phyloP scores from a whole-genome alignment of 164 flowering plant genomes.

The Piper betle region DNA sequence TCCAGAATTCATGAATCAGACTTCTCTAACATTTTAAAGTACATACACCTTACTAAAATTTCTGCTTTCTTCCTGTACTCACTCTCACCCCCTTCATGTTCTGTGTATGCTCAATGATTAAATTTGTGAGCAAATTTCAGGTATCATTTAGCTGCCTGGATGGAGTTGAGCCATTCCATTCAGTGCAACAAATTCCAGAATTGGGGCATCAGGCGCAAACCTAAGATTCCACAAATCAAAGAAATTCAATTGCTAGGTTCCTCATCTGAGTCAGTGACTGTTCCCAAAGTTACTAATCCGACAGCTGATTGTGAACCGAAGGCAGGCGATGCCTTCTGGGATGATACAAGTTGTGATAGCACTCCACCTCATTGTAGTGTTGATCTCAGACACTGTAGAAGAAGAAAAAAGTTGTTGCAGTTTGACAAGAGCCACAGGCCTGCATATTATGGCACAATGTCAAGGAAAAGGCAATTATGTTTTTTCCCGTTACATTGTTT shows the following conservation, averaged over 20 bases:
- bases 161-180: conserved; percentile 17
- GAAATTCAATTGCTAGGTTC: conserved; percentile 55
- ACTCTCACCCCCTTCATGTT: not conserved
- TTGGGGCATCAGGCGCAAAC: conserved; percentile 76
- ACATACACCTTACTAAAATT: too few relatives aligned
- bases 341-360: conserved; percentile 20
- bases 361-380: conserved; percentile 8
- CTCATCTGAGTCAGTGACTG: conserved; percentile 12
- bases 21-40: conserved; percentile 41
- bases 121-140: too few relatives aligned
- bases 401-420: conserved; percentile 47
- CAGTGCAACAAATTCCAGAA: conserved; percentile 17
- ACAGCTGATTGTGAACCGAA: conserved; percentile 11
- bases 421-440: conserved; percentile 89
- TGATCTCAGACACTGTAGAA: conserved; percentile 13
- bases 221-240: conserved; percentile 53
- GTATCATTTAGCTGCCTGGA: too few relatives aligned
- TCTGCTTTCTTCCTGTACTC: too few relatives aligned
- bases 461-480: conserved; percentile 46
- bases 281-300: conserved; percentile 5
- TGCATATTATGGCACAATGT: conserved; percentile 89
- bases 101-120: not conserved
- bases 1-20: too few relatives aligned
- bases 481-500: not conserved
- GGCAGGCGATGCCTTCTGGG: conserved; percentile 25